Base-by-base conservation (phyloP, 495 filamentous ascomycete genomes). In the Sordaria brevicollis region DNA sequence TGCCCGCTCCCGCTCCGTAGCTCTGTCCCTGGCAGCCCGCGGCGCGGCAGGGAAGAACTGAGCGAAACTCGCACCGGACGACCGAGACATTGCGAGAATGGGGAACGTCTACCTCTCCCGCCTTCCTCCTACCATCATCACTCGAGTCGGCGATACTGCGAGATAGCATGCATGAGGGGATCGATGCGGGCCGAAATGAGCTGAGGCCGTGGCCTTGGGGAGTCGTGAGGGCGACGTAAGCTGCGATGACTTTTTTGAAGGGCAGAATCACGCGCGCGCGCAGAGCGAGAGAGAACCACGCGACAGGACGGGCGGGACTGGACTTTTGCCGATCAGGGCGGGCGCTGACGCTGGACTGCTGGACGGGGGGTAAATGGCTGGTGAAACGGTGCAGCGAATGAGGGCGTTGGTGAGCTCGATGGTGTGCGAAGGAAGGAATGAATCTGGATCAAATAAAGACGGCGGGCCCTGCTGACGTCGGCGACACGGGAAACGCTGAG, bases 1-100 rank as follows among this genome's bases (percentile, higher is more conserved):
- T 43, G 74, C 77, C 76, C 71, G 80, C 76, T 86, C 84, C 73
- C 85, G 80, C 77, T 87, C 84, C 77, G 80, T 83, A 69, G 84
- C 84, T 78, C 82, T 84, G 77, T 86, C 84, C 79, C 81, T 84
- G 66, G 85, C 83, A 54, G 80, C 83, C 71, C 85, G 81, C 72
- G 93, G 92, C 72, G 93, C 93, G 78, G 90, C 88, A 71, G 94
- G 92, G 79, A 96, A 97, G 85, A 93, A 96, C 80, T 93, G 89
- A 78, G 91, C 91, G 87, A 92, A 95, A 78, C 91, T 89, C 84
- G 91, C 90, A 75, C 80, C 83, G 68, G 89, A 85, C 75, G 90
- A 88, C 84, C 90, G 91, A 86, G 92, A 91, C 91, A 92, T 93
- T 78, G 81, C 83, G 79, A 79, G 72, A 74, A 75, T 77, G 72